Conservation (phyloP, 2,329 filamentous ascomycete genomes). For the Mycosphaerelloides madeirae region DNA sequence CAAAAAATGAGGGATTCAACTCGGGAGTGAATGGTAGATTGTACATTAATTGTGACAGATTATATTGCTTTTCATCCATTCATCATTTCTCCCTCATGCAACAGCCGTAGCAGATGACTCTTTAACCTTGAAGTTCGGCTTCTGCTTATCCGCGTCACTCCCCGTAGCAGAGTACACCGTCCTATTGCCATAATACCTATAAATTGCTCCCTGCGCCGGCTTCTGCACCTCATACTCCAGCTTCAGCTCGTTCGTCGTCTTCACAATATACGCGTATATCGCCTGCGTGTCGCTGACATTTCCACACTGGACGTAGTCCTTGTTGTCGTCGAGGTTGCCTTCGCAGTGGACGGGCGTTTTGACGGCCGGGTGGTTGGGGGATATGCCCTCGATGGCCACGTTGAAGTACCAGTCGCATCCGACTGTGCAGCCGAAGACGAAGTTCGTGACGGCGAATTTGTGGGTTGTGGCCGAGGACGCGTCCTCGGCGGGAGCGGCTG, state of each 20-base stretch:
- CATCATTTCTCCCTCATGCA: slow-evolving; percentile 1
- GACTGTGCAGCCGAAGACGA: slow-evolving; percentile 24
- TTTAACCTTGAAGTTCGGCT: slow-evolving; percentile 36
- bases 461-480: not conserved
- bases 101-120: slow-evolving; percentile 15
- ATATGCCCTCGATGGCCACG: slow-evolving; percentile 13
- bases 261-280: slow-evolving; percentile 20
- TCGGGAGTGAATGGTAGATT: too few relatives aligned
- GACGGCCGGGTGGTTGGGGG: slow-evolving; percentile 16
- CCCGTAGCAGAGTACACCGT: slow-evolving; percentile 22
- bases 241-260: slow-evolving; percentile 17
- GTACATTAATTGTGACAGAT: too few relatives aligned
- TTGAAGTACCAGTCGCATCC: slow-evolving; percentile 23
- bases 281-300: slow-evolving; percentile 10
- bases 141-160: slow-evolving; percentile 40
- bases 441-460: slow-evolving; percentile 22
- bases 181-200: slow-evolving; percentile 19
- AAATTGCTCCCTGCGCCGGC: slow-evolving; percentile 1
- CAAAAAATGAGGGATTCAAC: too few relatives aligned
- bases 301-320: slow-evolving; percentile 23
- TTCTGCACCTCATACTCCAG: slow-evolving; percentile 17
- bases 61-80: too few relatives aligned
- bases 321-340: slow-evolving; percentile 13
- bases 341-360: slow-evolving; percentile 15
- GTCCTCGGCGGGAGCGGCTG: slow-evolving; percentile 12